Base-by-base conservation (phyloP, 257 asterid species). In the Lavandula angustifolia region DNA sequence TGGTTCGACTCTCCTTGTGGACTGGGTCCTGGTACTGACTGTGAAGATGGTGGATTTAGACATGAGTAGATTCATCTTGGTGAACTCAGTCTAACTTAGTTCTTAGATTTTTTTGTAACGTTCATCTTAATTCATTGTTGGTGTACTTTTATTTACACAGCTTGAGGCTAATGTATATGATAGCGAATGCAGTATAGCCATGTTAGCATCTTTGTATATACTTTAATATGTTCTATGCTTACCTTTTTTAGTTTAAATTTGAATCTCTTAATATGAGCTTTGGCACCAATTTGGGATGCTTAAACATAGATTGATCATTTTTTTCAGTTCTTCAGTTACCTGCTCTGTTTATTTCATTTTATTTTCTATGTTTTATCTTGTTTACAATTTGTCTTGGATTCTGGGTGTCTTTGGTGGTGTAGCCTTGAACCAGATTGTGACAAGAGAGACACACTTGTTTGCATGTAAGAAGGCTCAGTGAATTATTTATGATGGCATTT, bases 1-100 rank as follows among this genome's bases (percentile, higher is more conserved):
- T 92, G 99, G 99, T 92, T 84, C 7, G 99, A 92, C 64, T 89
- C 95, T 42, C 94, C 95, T 46, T 86, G 96, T 82, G 92, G 77
- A 33, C 78, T 91, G 74, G 98, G 84, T 75, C 83, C 95, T 4
- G 79, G 79, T 57, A 46, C 88, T 61, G 97, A 90, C 71, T 84
- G 95, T 65, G 82, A 91, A 34, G 91, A 82, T 56, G 80, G 85
- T 52, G 96, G 84, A 63, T 87, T 87, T 83, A 80, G 85, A 80
- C 96, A 81, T 72, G 95, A 85, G 81, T 87, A 72, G 70, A 85
- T 68, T 73, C 73, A 29, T 79, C 77, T 76, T 22, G 87, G 82
- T 82, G 86, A 78, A 87, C 81, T 79, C 78, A 73, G 86, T 81
- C 81, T 78, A 73, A 86, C 82, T 71, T 64, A 64, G 49, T 71